A percentile compares a stretch with the other conserved stretches of the same genome.
Conservation (phyloP, 106 monocot species). For the Gastrodia elata region DNA sequence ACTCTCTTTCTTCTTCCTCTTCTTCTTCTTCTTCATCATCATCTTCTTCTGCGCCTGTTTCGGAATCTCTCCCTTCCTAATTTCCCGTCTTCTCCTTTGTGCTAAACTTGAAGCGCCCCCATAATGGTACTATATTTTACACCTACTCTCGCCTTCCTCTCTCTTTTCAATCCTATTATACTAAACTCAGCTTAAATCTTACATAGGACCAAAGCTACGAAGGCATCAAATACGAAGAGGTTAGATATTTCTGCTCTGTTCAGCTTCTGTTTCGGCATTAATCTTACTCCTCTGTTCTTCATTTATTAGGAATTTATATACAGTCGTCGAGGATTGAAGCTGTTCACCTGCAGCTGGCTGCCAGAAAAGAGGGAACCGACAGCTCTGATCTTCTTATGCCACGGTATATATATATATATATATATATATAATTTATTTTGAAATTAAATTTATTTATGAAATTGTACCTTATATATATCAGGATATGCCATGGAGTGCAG, state of each 20-base stretch:
- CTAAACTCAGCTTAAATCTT: neutral
- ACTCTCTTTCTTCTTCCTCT: too few species aligned
- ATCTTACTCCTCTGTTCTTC: neutral
- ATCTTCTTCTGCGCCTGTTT: too few species aligned
- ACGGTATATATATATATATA: conserved; percentile 22
- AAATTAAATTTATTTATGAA: neutral
- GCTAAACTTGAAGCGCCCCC: too few species aligned
- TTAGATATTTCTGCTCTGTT: neutral
- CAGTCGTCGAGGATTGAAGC: conserved; percentile 33
- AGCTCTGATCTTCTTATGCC: conserved; percentile 55
- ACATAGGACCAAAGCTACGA: neutral
- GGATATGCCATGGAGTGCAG: conserved; percentile 67
- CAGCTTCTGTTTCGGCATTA: neutral
- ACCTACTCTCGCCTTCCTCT: too few species aligned
- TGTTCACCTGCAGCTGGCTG: conserved; percentile 51
- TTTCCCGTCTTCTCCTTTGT: neutral
- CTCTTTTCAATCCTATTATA: neutral
- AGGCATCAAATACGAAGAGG: conserved; percentile 21
- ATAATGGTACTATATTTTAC: too few species aligned
- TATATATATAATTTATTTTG: neutral
- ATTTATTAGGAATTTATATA: conserved; percentile 24
- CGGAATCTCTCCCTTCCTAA: neutral
- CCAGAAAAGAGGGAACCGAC: conserved; percentile 25
- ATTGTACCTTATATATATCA: neutral
- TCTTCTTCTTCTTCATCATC: too few species aligned